Conservation (phyloP, 2,329 filamentous ascomycete genomes). For the Xylaria sp. region DNA sequence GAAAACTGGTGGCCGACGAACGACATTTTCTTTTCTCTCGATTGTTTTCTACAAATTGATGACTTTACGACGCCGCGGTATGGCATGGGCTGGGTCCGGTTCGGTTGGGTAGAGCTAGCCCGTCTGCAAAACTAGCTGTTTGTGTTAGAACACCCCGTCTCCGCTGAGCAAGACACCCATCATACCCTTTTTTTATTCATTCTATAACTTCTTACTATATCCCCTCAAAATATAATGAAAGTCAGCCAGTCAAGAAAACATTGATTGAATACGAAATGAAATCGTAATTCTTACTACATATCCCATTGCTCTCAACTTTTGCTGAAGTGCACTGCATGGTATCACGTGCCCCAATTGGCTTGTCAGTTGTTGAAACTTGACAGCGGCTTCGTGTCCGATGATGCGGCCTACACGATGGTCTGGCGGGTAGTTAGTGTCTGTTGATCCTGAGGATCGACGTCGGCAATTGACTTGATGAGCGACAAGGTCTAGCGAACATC, state of each 20-base stretch:
- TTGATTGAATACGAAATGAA: too few relatives aligned
- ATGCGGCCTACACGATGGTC: too few relatives aligned
- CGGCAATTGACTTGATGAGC: too few relatives aligned
- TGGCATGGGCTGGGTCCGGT: not conserved
- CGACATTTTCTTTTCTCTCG: constrained; percentile 7
- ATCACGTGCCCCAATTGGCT: too few relatives aligned
- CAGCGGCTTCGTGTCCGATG: too few relatives aligned
- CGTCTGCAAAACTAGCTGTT: constrained; percentile 4
- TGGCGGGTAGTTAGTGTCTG: too few relatives aligned
- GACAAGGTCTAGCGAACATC: too few relatives aligned
- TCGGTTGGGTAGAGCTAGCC: not conserved
- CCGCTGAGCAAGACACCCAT: constrained; percentile 5
- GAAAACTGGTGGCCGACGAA: constrained; percentile 10
- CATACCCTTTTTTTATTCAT: not conserved
- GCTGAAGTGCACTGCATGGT: too few relatives aligned
- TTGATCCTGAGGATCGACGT: too few relatives aligned
- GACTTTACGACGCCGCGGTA: not conserved
- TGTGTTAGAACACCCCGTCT: constrained; percentile 9
- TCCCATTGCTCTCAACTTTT: too few relatives aligned
- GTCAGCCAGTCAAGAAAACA: not conserved
- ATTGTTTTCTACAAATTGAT: constrained; percentile 6
- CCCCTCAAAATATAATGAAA: not conserved
- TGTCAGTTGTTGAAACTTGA: too few relatives aligned
- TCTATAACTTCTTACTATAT: not conserved
- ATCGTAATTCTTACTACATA: too few relatives aligned